These are phyloP conservation scores for Adiantum capillusveneris DNA, from an alignment of 75 land plant species.

Conservation along the genomic window DNA sequence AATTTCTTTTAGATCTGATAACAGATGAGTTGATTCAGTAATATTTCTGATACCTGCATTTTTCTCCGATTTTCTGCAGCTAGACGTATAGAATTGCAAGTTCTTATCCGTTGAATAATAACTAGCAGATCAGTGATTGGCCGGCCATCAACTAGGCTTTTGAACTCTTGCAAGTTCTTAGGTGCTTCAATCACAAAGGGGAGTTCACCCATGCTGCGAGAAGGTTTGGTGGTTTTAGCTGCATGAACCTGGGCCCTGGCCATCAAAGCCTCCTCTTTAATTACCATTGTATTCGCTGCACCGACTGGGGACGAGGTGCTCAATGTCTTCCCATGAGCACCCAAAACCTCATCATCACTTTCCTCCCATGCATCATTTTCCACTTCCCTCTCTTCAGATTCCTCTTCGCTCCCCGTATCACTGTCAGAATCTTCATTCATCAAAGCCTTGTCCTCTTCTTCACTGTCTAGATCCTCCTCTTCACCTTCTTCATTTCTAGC, in stretches of 20 bases:
- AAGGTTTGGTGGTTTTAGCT: background rate
- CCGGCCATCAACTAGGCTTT: conserved; percentile 47
- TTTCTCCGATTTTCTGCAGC: conserved; percentile 78
- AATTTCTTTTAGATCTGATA: background rate
- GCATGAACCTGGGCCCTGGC: too few species aligned
- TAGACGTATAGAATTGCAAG: conserved; percentile 62
- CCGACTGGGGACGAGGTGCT: too few species aligned
- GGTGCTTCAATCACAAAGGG: conserved; percentile 83
- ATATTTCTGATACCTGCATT: conserved; percentile 68
- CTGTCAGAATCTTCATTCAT: conserved; percentile 29
- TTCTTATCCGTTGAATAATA: conserved; percentile 62
- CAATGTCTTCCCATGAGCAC: background rate
- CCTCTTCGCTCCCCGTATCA: conserved; percentile 15
- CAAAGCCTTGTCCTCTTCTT: conserved; percentile 28
- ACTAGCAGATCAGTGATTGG: conserved; percentile 46
- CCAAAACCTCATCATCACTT: conserved; percentile 47
- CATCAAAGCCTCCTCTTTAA: too few species aligned
- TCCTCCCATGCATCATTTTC: conserved; percentile 57
- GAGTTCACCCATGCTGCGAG: conserved; percentile 13
- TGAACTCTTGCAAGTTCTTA: conserved; percentile 43
- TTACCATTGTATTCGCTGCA: too few species aligned
- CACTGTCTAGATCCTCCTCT: conserved; percentile 16
- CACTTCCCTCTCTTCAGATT: conserved; percentile 6
- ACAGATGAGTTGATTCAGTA: too few species aligned
- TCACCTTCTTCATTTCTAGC: conserved; percentile 24